phyloP scores from a whole-genome alignment of 2,329 filamentous ascomycete species.

The Aspergillus bombycis region DNA sequence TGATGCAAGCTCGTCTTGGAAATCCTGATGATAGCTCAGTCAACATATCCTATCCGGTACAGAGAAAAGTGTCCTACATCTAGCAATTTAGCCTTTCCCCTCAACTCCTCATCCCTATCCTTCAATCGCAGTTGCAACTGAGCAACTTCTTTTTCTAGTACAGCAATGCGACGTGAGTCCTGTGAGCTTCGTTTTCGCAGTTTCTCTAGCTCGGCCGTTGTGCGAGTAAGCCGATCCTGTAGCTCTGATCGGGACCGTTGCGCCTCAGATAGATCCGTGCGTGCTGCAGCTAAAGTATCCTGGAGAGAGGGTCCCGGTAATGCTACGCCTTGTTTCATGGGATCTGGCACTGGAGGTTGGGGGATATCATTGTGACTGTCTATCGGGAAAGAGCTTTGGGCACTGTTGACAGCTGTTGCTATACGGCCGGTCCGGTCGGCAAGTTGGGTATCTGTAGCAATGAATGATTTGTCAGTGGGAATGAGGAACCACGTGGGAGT shows the following conservation, averaged over 20 bases:
- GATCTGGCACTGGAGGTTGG: constrained; percentile 32
- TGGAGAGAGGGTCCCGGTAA: constrained; percentile 33
- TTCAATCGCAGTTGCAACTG: constrained; percentile 67
- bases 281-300: constrained; percentile 41
- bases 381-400: constrained; percentile 25
- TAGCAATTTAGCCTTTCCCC: constrained; percentile 79
- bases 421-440: constrained; percentile 65
- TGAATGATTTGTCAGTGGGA: background rate
- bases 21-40: constrained; percentile 56
- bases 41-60: constrained; percentile 1
- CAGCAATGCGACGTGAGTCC: constrained; percentile 64
- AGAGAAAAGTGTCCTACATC: constrained; percentile 56
- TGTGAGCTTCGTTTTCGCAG: constrained; percentile 62
- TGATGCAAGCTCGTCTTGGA: constrained; percentile 91
- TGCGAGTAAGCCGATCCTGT: constrained; percentile 63
- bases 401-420: constrained; percentile 43
- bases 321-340: constrained; percentile 29
- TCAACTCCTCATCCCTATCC: constrained; percentile 83
- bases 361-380: constrained; percentile 29
- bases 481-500: background rate
- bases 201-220: constrained; percentile 66
- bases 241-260: constrained; percentile 73
- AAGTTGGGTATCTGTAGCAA: constrained; percentile 61
- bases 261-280: constrained; percentile 74
- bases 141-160: constrained; percentile 65